Base-by-base conservation (phyloP, 31 red algal genomes). In the Asparagopsis taxiformis region DNA sequence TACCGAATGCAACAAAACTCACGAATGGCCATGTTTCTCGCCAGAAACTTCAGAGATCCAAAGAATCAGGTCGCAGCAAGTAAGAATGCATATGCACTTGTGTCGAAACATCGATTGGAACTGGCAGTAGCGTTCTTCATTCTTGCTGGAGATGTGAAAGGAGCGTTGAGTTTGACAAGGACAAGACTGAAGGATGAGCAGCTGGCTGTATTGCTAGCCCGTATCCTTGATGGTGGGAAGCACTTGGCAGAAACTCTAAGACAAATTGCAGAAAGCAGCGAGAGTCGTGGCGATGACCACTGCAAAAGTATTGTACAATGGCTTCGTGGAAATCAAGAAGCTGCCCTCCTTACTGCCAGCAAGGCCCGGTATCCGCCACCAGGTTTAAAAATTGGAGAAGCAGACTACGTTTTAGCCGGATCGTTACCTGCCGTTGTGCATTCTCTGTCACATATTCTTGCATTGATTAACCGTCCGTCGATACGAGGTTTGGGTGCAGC, bases 81-180 rank as follows among this genome's bases (percentile, higher is more conserved):
- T 0, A 97, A 97, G 57, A 97, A 97, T 59, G 93, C 93, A 3
- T 97, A 87, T 29, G 93, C 88, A 8, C 50, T 91, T 11, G 48
- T 97, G 19, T 86, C 87, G 1, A 97, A 91, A 56, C 93, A 97
- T 72, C 80, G 80, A 13, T 46, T 86, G 28, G 65, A 80, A 61
- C 32, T 97, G 51, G 87, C 93, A n/a, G 64, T 73, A 1, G 79
- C 93, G n/a, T 91, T 97, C 34, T 91, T 97, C 43, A 69, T 91
- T 49, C 64, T 96, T 6, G 77, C 78, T 8, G 49, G 57, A 44
- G 87, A 96, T 26, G 38, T 75, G 22, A 39, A 44, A 32, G 82
- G 88, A 19, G 92, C 87, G 8, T 36, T 91, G 4, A 79, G 55
- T 23, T 22, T 96, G 32, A 30, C 62, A 3, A 33, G 73, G 20